phyloP scores from a whole-genome alignment of 495 filamentous ascomycete genomes.

The Aspergillus asperescens region DNA sequence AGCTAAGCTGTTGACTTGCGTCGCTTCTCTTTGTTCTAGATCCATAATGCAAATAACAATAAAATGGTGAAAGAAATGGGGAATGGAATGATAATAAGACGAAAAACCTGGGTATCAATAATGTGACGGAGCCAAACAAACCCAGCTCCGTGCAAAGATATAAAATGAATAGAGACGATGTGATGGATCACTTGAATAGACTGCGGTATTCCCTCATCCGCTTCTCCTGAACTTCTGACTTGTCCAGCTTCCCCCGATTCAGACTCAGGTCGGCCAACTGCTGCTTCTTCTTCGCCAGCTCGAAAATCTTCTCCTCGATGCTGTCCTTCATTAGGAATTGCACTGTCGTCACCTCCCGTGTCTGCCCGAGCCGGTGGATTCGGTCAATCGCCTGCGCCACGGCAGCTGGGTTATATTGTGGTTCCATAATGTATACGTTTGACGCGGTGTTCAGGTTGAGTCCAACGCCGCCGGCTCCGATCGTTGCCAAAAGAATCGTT shows the following conservation, averaged over 20 bases:
- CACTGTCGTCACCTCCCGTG: slow-evolving; percentile 68
- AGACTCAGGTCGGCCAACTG: slow-evolving; percentile 81
- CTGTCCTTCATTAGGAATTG: slow-evolving; percentile 84
- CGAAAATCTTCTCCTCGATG: slow-evolving; percentile 91
- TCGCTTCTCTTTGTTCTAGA: slow-evolving; percentile 2
- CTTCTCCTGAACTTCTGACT: slow-evolving; percentile 67
- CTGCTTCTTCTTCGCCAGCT: slow-evolving; percentile 84
- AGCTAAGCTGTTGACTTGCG: slow-evolving; percentile 5
- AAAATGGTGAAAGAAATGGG: neutral
- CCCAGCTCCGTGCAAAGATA: neutral
- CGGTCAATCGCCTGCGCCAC: slow-evolving; percentile 94
- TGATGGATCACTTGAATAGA: slow-evolving; percentile 62
- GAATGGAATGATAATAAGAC: neutral
- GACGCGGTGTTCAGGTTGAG: slow-evolving; percentile 84
- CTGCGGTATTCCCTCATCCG: slow-evolving; percentile 73
- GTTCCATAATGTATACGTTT: slow-evolving; percentile 94
- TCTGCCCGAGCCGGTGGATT: slow-evolving; percentile 90
- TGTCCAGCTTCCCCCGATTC: slow-evolving; percentile 64
- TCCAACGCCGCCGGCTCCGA: slow-evolving; percentile 86
- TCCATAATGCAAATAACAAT: neutral
- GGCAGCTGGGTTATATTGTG: slow-evolving; percentile 91
- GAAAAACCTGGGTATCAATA: slow-evolving; percentile 6
- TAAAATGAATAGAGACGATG: neutral
- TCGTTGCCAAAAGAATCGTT: slow-evolving; percentile 81
- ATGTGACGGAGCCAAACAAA: neutral